These are phyloP conservation scores for Rhodotorula taiwanensis DNA, from an alignment of 768 basidiomycete genomes.

Conservation along the genomic window DNA sequence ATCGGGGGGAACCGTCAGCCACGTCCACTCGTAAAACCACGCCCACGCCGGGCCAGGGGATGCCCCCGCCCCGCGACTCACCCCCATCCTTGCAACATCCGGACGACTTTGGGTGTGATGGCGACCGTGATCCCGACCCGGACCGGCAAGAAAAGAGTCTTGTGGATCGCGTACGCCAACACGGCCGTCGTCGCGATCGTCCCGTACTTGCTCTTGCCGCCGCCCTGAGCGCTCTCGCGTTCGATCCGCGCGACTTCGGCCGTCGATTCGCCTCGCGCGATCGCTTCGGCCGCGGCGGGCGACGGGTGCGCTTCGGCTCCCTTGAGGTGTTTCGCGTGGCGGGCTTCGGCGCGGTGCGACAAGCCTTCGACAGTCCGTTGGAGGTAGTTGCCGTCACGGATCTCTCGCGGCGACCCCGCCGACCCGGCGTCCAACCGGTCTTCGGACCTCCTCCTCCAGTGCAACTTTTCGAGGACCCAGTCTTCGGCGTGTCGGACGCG, in stretches of 20 bases:
- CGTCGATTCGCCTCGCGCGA: neutral
- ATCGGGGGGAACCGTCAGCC: neutral
- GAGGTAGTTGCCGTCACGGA: neutral
- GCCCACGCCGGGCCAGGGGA: neutral
- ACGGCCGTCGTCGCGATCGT: slow-evolving; percentile 86
- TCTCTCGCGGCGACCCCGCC: slow-evolving; percentile 4
- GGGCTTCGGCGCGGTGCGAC: slow-evolving; percentile 17
- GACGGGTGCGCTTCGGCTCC: slow-evolving; percentile 1
- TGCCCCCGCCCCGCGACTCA: slow-evolving; percentile 5
- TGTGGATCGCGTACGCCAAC: slow-evolving; percentile 91
- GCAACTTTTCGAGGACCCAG: slow-evolving; percentile 48
- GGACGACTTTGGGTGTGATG: slow-evolving; percentile 37
- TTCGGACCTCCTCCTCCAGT: slow-evolving; percentile 31
- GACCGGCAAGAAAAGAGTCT: slow-evolving; percentile 82
- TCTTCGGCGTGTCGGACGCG: slow-evolving; percentile 65
- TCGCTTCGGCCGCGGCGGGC: neutral
- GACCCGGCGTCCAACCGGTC: slow-evolving; percentile 20
- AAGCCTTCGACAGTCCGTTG: slow-evolving; percentile 16
- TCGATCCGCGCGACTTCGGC: slow-evolving; percentile 1
- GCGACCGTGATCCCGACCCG: slow-evolving; percentile 73
- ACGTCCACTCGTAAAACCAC: no score
- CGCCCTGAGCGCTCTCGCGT: neutral
- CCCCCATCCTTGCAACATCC: slow-evolving; percentile 31
- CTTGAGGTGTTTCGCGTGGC: neutral
- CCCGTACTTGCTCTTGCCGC: slow-evolving; percentile 52